These are phyloP conservation scores for Bacterosira constricta DNA, from an alignment of 108 stramenopile species.

Conservation along the genomic window DNA sequence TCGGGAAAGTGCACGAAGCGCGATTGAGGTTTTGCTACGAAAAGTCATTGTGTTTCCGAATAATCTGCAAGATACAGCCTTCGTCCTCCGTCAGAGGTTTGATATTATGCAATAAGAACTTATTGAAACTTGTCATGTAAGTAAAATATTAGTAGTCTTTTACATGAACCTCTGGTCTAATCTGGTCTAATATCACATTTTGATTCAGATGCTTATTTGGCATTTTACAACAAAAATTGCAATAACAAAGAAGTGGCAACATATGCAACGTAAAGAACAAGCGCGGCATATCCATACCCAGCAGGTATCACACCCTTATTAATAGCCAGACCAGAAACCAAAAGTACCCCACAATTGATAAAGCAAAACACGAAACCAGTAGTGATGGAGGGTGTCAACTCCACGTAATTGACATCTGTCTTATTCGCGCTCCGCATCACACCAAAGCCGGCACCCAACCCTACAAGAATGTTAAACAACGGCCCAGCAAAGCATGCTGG, in stretches of 20 bases:
- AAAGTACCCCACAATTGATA: slow-evolving; percentile 35
- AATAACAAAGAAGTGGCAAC: slow-evolving; percentile 38
- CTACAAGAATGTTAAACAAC: slow-evolving; percentile 75
- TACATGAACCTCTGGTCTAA: too few species aligned
- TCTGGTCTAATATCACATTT: too few species aligned
- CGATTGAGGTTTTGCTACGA: too few species aligned
- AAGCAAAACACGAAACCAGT: slow-evolving; percentile 53
- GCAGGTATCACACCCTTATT: slow-evolving; percentile 58
- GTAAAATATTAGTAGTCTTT: too few species aligned
- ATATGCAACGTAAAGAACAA: slow-evolving; percentile 52
- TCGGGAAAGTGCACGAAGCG: too few species aligned
- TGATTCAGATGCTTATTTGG: too few species aligned
- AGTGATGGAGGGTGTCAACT: slow-evolving; percentile 36
- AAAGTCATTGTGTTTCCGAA: too few species aligned
- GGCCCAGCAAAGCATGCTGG: slow-evolving; percentile 77
- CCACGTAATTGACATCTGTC: slow-evolving; percentile 30
- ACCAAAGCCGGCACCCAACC: slow-evolving; percentile 37
- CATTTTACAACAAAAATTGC: slow-evolving; percentile 28
- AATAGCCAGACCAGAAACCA: slow-evolving; percentile 39
- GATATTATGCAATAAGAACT: too few species aligned
- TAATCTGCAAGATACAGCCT: too few species aligned
- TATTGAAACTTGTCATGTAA: too few species aligned
- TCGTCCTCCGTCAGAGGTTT: too few species aligned
- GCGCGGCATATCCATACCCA: slow-evolving; percentile 67
- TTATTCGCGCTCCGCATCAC: slow-evolving; percentile 27